A percentile compares a stretch with the other conserved stretches of the same genome.
Conservation (phyloP, 768 basidiomycete species). For the Boletus rubescentipes region DNA sequence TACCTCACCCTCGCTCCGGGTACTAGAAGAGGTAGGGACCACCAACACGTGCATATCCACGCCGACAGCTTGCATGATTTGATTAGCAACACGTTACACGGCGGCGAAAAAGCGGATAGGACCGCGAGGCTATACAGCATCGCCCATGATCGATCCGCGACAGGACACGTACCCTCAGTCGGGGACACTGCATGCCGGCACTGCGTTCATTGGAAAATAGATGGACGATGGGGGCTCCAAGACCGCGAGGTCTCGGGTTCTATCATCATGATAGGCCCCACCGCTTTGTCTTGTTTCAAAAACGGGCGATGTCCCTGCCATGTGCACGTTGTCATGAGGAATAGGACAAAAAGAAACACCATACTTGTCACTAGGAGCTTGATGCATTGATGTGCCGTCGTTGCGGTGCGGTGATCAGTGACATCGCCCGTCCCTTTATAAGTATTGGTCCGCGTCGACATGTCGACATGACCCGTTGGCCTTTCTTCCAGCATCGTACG, state of each 20-base stretch:
- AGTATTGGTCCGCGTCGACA: too few relatives aligned
- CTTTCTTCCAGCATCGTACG: too few relatives aligned
- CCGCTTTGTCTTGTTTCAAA: background rate
- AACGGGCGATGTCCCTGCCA: background rate
- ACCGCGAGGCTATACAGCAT: slow-evolving; percentile 3
- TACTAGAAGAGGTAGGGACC: background rate
- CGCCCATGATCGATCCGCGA: slow-evolving; percentile 1
- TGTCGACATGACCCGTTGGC: too few relatives aligned
- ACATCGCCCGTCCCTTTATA: too few relatives aligned
- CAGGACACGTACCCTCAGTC: background rate
- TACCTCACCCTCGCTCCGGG: too few relatives aligned
- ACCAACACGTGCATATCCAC: background rate
- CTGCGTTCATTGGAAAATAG: background rate
- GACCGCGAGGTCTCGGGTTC: background rate
- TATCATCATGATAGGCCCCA: background rate
- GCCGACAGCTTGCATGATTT: background rate
- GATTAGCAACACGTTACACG: background rate
- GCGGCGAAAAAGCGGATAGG: background rate
- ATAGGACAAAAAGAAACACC: too few relatives aligned
- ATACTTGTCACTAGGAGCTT: too few relatives aligned
- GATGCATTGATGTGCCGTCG: background rate
- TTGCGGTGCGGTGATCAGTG: background rate
- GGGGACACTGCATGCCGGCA: background rate
- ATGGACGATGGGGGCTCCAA: background rate
- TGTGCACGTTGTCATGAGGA: too few relatives aligned